Evolutionary conservation across 2,329 filamentous ascomycete genomes (phyloP).

Genomic region (Beauveria australis): DNA sequence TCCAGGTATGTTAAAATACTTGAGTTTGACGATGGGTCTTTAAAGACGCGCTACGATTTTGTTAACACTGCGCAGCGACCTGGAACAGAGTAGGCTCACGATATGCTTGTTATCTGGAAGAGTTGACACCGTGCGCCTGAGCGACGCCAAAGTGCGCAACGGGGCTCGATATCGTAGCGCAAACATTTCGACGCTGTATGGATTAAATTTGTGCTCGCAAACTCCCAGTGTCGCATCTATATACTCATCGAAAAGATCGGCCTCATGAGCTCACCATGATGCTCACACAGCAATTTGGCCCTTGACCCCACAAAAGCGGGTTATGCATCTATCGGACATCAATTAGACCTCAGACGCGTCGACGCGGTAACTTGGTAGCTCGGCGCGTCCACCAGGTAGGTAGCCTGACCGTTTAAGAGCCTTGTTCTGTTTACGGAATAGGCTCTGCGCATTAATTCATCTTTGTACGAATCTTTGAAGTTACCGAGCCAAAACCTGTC

Average conservation of each 20-base stretch:
- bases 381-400: conserved; percentile 1
- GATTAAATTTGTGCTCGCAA: neutral
- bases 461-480: neutral
- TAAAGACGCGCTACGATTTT: conserved; percentile 47
- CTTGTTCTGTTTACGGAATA: neutral
- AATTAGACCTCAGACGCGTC: conserved; percentile 29
- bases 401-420: neutral
- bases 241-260: neutral
- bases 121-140: conserved; percentile 33
- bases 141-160: neutral
- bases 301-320: conserved; percentile 1
- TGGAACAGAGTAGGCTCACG: conserved; percentile 29
- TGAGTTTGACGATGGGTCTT: conserved; percentile 34
- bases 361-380: conserved; percentile 22
- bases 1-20: conserved; percentile 54
- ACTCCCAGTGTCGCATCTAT: neutral
- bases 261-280: conserved; percentile 6
- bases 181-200: neutral
- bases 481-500: neutral
- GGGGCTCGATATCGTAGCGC: neutral
- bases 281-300: neutral
- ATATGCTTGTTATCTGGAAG: conserved; percentile 45
- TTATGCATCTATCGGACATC: conserved; percentile 23
- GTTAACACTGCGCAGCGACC: conserved; percentile 12
- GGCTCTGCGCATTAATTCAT: neutral